A percentile compares a stretch with the other conserved stretches of the same genome.
Conservation (phyloP, 495 filamentous ascomycete species). For the Penicillium ucsense region DNA sequence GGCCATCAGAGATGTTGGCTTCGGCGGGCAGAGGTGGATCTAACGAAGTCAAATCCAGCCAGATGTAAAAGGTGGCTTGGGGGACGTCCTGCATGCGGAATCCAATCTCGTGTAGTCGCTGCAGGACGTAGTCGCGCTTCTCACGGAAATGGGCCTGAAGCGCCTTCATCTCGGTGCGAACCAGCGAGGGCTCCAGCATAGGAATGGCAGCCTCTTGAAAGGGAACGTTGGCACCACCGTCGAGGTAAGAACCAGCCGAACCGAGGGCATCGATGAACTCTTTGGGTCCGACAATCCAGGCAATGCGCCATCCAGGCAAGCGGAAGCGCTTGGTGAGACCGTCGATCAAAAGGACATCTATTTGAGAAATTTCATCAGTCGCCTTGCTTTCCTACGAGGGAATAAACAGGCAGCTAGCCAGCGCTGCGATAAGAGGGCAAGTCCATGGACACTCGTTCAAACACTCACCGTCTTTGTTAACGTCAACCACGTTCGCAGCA, state of each 20-base stretch:
- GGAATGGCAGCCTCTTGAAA: constrained; percentile 91
- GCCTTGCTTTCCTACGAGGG: too few relatives aligned
- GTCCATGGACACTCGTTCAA: background rate
- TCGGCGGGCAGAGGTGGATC: constrained; percentile 28
- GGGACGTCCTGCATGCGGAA: constrained; percentile 72
- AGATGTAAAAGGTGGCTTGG: constrained; percentile 89
- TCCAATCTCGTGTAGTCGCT: constrained; percentile 68
- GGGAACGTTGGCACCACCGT: constrained; percentile 87
- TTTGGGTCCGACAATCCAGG: constrained; percentile 92
- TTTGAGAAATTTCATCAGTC: background rate
- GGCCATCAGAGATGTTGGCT: constrained; percentile 71
- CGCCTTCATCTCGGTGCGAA: constrained; percentile 78
- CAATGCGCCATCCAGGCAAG: constrained; percentile 91
- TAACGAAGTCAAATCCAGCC: constrained; percentile 53
- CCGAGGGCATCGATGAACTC: constrained; percentile 93
- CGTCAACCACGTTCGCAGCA: constrained; percentile 70
- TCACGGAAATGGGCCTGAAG: constrained; percentile 78
- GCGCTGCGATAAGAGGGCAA: too few relatives aligned
- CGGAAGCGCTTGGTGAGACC: constrained; percentile 96
- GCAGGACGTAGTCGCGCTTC: constrained; percentile 84
- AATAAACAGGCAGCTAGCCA: too few relatives aligned
- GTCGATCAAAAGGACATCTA: constrained; percentile 84
- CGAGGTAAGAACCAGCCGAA: constrained; percentile 89
- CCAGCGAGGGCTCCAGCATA: constrained; percentile 78
- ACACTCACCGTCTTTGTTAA: constrained; percentile 50